phyloP scores from a whole-genome alignment of 345 rosid genomes.

The Arabidopsis suecica region DNA sequence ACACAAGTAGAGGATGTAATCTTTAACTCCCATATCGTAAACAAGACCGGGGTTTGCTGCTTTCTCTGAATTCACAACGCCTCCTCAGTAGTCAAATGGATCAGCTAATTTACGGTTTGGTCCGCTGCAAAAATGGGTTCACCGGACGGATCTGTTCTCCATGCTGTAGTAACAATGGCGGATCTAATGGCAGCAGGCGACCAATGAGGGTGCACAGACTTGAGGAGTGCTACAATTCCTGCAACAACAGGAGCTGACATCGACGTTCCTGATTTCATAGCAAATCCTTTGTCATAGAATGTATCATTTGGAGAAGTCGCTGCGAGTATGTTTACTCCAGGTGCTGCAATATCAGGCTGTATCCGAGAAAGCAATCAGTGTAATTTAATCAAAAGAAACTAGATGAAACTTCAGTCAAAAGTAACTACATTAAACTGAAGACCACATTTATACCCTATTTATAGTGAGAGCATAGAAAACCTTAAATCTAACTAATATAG shows the following conservation, averaged over 20 bases:
- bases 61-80: slow-evolving; percentile 52
- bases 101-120: slow-evolving; percentile 52
- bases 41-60: slow-evolving; percentile 57
- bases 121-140: slow-evolving; percentile 52
- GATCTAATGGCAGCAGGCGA: slow-evolving; percentile 68
- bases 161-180: slow-evolving; percentile 69
- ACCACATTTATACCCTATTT: background rate
- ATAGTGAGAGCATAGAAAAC: background rate
- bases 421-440: slow-evolving; percentile 14
- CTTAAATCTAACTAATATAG: background rate
- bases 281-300: slow-evolving; percentile 31
- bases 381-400: background rate
- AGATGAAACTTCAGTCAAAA: background rate
- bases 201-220: slow-evolving; percentile 59
- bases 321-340: slow-evolving; percentile 75
- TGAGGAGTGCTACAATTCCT: slow-evolving; percentile 62
- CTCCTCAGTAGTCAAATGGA: slow-evolving; percentile 58
- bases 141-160: slow-evolving; percentile 54
- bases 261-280: slow-evolving; percentile 62
- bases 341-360: slow-evolving; percentile 82
- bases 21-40: slow-evolving; percentile 46
- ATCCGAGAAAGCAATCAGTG: background rate
- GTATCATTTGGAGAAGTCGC: slow-evolving; percentile 38
- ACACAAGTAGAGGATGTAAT: slow-evolving; percentile 53
- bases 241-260: slow-evolving; percentile 65